Conservation (phyloP, 257 asterid genomes). For the Echites panduratus region DNA sequence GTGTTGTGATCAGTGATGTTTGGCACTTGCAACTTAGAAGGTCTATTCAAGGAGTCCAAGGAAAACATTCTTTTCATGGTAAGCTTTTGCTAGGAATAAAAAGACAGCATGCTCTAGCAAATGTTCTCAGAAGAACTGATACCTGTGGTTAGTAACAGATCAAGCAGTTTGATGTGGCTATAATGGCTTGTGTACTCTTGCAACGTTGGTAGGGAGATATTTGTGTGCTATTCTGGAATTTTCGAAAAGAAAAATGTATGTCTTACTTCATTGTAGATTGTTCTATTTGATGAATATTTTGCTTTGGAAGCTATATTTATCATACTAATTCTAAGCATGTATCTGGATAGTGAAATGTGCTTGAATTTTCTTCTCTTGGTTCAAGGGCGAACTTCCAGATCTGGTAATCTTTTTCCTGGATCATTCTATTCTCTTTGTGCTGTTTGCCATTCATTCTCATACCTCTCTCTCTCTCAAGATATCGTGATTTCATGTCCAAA, state of each 20-base stretch:
- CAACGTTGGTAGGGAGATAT: background rate
- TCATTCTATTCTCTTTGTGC: background rate
- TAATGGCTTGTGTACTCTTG: too few species aligned
- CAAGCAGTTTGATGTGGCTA: background rate
- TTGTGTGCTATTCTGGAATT: constrained; percentile 4
- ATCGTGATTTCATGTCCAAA: too few species aligned
- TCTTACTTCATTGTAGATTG: too few species aligned
- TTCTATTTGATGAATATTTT: background rate
- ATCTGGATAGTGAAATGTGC: too few species aligned
- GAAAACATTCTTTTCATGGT: background rate
- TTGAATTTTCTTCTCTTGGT: too few species aligned
- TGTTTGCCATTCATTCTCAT: too few species aligned
- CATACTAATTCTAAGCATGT: too few species aligned
- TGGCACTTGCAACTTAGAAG: background rate
- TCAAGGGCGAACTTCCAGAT: too few species aligned
- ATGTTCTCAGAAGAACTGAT: background rate
- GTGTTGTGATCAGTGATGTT: background rate
- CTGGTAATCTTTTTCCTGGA: too few species aligned
- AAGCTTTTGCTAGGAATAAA: background rate
- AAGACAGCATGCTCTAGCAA: background rate
- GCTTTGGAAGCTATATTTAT: background rate
- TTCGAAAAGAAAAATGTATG: background rate
- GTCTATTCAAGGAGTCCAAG: background rate
- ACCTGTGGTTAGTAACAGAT: background rate
- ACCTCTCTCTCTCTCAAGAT: too few species aligned